Conservation (phyloP, 148 eudicot genomes). For the Dianthus caryophyllus region DNA sequence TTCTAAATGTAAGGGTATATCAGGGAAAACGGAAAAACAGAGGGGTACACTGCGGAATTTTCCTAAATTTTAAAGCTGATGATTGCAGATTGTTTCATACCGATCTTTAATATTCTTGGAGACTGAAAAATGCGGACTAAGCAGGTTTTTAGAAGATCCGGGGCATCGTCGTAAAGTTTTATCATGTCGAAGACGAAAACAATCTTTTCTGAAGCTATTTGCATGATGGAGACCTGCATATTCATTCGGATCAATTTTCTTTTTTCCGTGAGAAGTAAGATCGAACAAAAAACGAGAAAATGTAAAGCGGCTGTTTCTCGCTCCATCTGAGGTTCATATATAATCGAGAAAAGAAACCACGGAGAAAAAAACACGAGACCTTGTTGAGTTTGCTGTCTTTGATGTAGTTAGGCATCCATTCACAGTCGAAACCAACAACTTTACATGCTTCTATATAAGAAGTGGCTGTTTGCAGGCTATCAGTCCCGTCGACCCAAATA, state of each 20-base stretch:
- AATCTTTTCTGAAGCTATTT: conserved; percentile 76
- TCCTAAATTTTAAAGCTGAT: too few species aligned
- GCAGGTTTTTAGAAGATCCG: conserved; percentile 66
- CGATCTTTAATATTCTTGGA: conserved; percentile 75
- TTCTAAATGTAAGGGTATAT: too few species aligned
- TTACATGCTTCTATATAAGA: conserved; percentile 68
- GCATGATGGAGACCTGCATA: conserved; percentile 91
- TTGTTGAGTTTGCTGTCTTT: conserved; percentile 78
- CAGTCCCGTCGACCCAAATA: conserved; percentile 74
- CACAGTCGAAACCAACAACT: conserved; percentile 91
- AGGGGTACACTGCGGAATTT: too few species aligned
- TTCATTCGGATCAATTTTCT: not conserved
- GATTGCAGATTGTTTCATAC: conserved; percentile 39
- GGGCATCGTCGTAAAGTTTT: conserved; percentile 57
- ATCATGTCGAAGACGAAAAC: conserved; percentile 81
- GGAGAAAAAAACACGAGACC: conserved; percentile 34
- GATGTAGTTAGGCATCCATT: conserved; percentile 85
- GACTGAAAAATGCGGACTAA: conserved; percentile 73
- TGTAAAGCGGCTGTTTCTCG: too few species aligned
- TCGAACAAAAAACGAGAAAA: not conserved
- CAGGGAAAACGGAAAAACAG: too few species aligned
- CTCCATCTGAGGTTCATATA: not conserved
- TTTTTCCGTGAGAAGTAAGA: not conserved
- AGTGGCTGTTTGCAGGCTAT: conserved; percentile 54
- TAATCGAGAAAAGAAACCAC: not conserved